Percentiles rank a stretch among this genome's conserved stretches.
These are phyloP conservation scores for Closterium sp. DNA, from an alignment of 139 green algal species.

Conservation along the genomic window DNA sequence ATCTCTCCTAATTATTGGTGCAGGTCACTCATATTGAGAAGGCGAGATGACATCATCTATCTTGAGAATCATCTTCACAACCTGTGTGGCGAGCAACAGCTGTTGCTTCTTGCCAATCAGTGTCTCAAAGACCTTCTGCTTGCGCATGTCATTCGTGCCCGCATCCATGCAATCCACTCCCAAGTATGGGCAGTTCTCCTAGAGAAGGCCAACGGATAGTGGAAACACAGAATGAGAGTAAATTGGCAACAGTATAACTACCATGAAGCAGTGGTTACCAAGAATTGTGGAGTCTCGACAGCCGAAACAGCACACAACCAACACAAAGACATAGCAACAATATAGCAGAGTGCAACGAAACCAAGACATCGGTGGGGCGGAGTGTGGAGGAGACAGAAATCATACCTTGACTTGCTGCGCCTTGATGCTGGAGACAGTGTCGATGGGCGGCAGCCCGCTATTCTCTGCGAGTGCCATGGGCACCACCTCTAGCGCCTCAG, in stretches of 20 bases:
- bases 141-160: constrained; percentile 96
- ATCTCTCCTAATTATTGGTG: neutral
- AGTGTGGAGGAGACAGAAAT: too few species aligned
- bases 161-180: constrained; percentile 96
- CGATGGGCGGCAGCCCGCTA: constrained; percentile 86
- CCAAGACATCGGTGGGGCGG: too few species aligned
- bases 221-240: neutral
- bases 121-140: constrained; percentile 98
- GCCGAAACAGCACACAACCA: too few species aligned
- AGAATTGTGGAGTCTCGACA: too few species aligned
- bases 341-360: too few species aligned
- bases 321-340: too few species aligned
- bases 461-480: constrained; percentile 95
- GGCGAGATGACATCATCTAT: constrained; percentile 94
- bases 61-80: constrained; percentile 99
- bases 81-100: constrained; percentile 96
- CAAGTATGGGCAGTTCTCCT: constrained; percentile 86
- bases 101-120: constrained; percentile 98
- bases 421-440: constrained; percentile 85
- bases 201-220: neutral
- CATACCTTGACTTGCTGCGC: constrained; percentile 61
- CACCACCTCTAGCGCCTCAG: constrained; percentile 86
- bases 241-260: too few species aligned
- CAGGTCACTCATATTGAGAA: constrained; percentile 36
- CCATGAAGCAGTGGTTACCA: too few species aligned